Evolutionary conservation across 1,139 yeast genomes (phyloP), one percentile per base, ranked within the genome.

Genomic region (Zhuliangozyma parablackwelliae): DNA sequence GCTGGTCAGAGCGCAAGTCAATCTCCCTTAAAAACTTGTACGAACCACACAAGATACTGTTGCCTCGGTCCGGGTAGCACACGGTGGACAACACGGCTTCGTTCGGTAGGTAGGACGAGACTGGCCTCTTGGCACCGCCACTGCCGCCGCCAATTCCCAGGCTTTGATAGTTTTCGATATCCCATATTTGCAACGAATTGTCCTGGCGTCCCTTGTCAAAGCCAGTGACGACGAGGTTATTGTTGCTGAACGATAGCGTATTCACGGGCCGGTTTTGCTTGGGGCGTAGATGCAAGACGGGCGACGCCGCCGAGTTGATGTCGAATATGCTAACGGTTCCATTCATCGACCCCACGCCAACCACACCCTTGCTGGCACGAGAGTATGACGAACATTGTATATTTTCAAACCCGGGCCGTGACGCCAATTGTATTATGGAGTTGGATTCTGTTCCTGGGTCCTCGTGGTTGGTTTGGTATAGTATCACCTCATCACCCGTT

Each of bases 131-230:
- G 4, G 71, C 61, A 42, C 69, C 70, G 37, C 72, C 74, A 41
- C 69, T 67, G 30, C 61, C 56, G 36, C 72, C 74, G 41, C 69
- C 67, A 30, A 61, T 56, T 41, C 67, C 56, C 24, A 23, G 24
- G 24, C 24, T 23, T 2, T 23, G 24, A 41, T 77, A 76, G 43
- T 78, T 80, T 38, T 75, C 78, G n/a, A 86, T 68, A 52, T 87
- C 87, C 92, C 95, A 89, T 10, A 90, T 69, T 48, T 84, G 85
- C 34, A 90, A 62, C 23, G 94, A 81, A 41, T 78, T 76, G 51
- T 87, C 96, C 47, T 80, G 87, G 38, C 92, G 69, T 7, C 85
- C 82, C 48, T 87, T 80, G 46, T 89, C 97, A 43, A 82, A 72
- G 0, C 95, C 96, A 23, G 82, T 78, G 0, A 89, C 96, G 6